Evolutionary conservation across 1,139 yeast genomes (phyloP).

Genomic region (Yamadazyma pseudoaaseri): DNA sequence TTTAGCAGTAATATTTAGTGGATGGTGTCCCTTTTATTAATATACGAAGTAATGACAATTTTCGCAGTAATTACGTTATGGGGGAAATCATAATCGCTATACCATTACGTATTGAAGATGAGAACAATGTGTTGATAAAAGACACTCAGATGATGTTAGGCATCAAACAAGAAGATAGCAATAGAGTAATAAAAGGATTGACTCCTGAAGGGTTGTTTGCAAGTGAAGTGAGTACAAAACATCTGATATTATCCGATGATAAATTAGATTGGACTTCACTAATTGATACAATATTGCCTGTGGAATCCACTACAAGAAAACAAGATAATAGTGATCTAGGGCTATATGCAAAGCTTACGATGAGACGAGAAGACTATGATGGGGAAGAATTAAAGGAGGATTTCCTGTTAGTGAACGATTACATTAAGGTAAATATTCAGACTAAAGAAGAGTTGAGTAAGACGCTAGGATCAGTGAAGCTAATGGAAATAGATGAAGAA

Average conservation of each 20-base stretch:
- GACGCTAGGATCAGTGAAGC: constrained; percentile 11
- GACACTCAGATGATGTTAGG: constrained; percentile 15
- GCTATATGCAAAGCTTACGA: constrained; percentile 11
- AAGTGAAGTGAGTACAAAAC: constrained; percentile 4
- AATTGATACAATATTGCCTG: constrained; percentile 11
- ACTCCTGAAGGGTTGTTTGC: constrained; percentile 18
- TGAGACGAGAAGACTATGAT: constrained; percentile 10
- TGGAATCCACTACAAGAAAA: background rate
- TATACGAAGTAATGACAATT: constrained; percentile 1
- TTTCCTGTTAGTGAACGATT: constrained; percentile 10
- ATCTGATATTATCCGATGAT: constrained; percentile 5
- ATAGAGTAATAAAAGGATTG: constrained; percentile 12
- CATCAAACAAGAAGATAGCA: constrained; percentile 10
- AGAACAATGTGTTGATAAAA: constrained; percentile 16
- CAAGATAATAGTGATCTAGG: background rate
- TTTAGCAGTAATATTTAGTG: constrained; percentile 74
- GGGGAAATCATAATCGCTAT: constrained; percentile 15
- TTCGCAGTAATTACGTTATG: constrained; percentile 3
- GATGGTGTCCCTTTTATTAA: constrained; percentile 70
- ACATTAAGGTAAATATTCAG: constrained; percentile 10
- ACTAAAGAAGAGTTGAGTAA: constrained; percentile 11
- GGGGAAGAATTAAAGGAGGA: constrained; percentile 14
- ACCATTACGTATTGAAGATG: constrained; percentile 23
- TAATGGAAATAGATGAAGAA: constrained; percentile 11
- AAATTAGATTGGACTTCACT: constrained; percentile 10